phyloP scores from a whole-genome alignment of 2,329 filamentous ascomycete species.

The Apiospora saccharicola region DNA sequence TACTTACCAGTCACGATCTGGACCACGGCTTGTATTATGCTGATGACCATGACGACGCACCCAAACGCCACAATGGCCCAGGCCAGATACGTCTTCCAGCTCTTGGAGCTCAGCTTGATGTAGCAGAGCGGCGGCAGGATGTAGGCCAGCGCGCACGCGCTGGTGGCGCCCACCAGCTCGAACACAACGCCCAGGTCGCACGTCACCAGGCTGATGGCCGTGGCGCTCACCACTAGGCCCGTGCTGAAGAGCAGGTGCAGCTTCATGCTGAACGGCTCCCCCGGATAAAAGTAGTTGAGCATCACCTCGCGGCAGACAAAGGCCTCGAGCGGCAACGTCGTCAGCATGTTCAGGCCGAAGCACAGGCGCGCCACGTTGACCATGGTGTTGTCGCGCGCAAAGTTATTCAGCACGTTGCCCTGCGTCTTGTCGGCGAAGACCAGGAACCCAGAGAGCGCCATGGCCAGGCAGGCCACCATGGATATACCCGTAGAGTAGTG shows the following conservation, averaged over 20 bases:
- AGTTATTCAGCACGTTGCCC: slow-evolving; percentile 98
- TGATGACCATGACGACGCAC: slow-evolving; percentile 80
- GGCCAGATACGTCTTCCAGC: slow-evolving; percentile 76
- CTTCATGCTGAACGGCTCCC: slow-evolving; percentile 79
- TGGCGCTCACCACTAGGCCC: slow-evolving; percentile 78
- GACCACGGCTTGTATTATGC: slow-evolving; percentile 72
- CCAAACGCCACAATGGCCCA: slow-evolving; percentile 81
- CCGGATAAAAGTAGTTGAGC: slow-evolving; percentile 79
- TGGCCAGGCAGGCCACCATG: slow-evolving; percentile 86
- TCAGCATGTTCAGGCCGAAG: slow-evolving; percentile 99
- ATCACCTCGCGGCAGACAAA: slow-evolving; percentile 98
- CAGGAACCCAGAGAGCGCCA: slow-evolving; percentile 90
- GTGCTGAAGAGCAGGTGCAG: slow-evolving; percentile 90
- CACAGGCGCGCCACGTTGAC: slow-evolving; percentile 94
- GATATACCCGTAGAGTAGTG: slow-evolving; percentile 93
- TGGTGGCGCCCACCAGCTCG: slow-evolving; percentile 94
- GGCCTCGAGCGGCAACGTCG: slow-evolving; percentile 92
- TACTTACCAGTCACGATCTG: slow-evolving; percentile 68
- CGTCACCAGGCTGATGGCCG: slow-evolving; percentile 80
- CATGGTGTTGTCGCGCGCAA: slow-evolving; percentile 87
- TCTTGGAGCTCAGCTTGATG: slow-evolving; percentile 84
- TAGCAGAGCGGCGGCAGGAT: slow-evolving; percentile 95
- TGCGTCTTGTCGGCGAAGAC: slow-evolving; percentile 91
- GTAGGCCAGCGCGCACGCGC: slow-evolving; percentile 91
- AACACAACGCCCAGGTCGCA: slow-evolving; percentile 96